A percentile compares a stretch with the other conserved stretches of the same genome.
These are phyloP conservation scores for Dentipellis sp. DNA, from an alignment of 768 basidiomycete genomes.

Conservation along the genomic window DNA sequence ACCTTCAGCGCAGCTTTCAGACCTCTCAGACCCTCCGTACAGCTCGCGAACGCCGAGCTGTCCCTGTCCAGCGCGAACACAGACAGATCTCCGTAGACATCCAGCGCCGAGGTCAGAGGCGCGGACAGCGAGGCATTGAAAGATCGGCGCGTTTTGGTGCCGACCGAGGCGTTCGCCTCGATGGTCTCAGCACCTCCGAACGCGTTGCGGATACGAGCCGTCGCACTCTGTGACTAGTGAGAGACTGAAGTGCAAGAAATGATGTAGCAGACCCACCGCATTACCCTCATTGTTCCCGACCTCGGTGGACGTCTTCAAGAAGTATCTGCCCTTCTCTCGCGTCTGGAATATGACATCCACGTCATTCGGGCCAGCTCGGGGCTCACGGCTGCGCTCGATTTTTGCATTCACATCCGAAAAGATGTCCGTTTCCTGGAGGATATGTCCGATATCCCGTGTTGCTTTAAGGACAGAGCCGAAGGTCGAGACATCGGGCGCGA, in stretches of 20 bases:
- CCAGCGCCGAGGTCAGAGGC: slow-evolving; percentile 53
- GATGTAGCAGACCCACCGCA: slow-evolving; percentile 46
- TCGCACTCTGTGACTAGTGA: slow-evolving; percentile 46
- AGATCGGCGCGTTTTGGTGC: slow-evolving; percentile 80
- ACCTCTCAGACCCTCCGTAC: slow-evolving; percentile 55
- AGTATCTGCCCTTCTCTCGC: slow-evolving; percentile 67
- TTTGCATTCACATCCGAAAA: slow-evolving; percentile 60
- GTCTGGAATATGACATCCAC: slow-evolving; percentile 78
- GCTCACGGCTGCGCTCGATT: slow-evolving; percentile 48
- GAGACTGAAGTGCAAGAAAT: slow-evolving; percentile 1
- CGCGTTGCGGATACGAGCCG: slow-evolving; percentile 75
- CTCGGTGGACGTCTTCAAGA: slow-evolving; percentile 78
- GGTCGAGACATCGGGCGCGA: slow-evolving; percentile 18
- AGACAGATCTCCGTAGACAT: slow-evolving; percentile 60
- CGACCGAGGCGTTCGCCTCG: slow-evolving; percentile 73
- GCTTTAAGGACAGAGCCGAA: slow-evolving; percentile 65
- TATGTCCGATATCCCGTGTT: slow-evolving; percentile 54
- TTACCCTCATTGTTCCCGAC: slow-evolving; percentile 89
- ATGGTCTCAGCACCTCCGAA: slow-evolving; percentile 89
- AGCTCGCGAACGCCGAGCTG: slow-evolving; percentile 69
- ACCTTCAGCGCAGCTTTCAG: slow-evolving; percentile 66
- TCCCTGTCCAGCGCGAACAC: slow-evolving; percentile 74
- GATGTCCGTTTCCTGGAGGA: slow-evolving; percentile 67
- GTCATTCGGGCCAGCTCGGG: slow-evolving; percentile 46
- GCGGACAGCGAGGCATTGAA: slow-evolving; percentile 62